Evolutionary conservation across 2,329 filamentous ascomycete species (phyloP).

Genomic region (Trichocomaceae sp.): DNA sequence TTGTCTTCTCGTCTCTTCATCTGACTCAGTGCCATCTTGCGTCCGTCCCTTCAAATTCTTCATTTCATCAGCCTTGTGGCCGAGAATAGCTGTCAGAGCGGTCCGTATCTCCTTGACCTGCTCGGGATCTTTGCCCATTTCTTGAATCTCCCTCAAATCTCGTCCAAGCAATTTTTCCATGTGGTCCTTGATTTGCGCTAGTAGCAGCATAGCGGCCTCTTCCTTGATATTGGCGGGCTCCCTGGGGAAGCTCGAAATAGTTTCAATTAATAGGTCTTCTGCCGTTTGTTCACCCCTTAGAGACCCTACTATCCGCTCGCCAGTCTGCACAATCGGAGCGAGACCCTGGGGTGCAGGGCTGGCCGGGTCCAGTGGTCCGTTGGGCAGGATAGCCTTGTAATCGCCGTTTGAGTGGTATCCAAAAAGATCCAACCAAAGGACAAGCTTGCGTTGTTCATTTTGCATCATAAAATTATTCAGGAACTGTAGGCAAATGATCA

Average conservation of each 20-base stretch:
- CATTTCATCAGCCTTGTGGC: constrained; percentile 41
- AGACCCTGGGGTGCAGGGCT: constrained; percentile 31
- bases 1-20: constrained; percentile 34
- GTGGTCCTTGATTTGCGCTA: constrained; percentile 44
- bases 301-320: constrained; percentile 38
- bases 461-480: constrained; percentile 60
- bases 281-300: constrained; percentile 39
- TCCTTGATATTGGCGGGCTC: constrained; percentile 41
- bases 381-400: constrained; percentile 40
- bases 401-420: constrained; percentile 48
- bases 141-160: constrained; percentile 39
- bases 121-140: constrained; percentile 41
- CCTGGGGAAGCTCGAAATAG: constrained; percentile 39
- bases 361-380: constrained; percentile 35
- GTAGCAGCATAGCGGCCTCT: constrained; percentile 41
- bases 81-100: constrained; percentile 38
- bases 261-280: constrained; percentile 38
- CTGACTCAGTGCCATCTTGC: constrained; percentile 31
- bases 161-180: constrained; percentile 43
- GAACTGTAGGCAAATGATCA: constrained; percentile 61
- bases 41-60: constrained; percentile 36
- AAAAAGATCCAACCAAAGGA: constrained; percentile 60
- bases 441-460: constrained; percentile 59
- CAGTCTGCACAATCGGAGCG: constrained; percentile 38
- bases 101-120: constrained; percentile 41